Evolutionary conservation across 140 eudicot species (phyloP).

Genomic region (Ambrosia hybrid): DNA sequence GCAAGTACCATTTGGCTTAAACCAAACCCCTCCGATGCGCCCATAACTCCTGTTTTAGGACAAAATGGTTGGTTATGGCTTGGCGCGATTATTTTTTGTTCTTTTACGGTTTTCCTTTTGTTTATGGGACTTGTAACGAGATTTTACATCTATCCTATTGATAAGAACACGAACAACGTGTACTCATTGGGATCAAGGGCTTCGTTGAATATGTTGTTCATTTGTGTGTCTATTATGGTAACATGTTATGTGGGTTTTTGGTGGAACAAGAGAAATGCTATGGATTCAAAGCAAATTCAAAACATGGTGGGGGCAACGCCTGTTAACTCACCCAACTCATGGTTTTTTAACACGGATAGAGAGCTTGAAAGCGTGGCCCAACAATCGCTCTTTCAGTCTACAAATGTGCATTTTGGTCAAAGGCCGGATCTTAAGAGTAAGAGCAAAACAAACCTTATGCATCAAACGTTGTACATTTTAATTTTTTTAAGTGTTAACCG

Average conservation of each 20-base stretch:
- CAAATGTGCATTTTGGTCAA: conserved; percentile 61
- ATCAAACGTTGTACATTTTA: neutral
- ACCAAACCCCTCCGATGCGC: conserved; percentile 52
- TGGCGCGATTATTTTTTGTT: conserved; percentile 51
- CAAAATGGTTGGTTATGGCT: conserved; percentile 81
- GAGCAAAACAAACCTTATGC: conserved; percentile 18
- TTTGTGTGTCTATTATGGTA: conserved; percentile 45
- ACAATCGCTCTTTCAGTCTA: conserved; percentile 49
- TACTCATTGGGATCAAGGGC: conserved; percentile 42
- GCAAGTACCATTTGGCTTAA: conserved; percentile 54
- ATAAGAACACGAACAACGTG: conserved; percentile 50
- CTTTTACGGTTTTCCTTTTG: conserved; percentile 63
- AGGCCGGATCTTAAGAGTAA: conserved; percentile 87
- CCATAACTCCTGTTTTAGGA: conserved; percentile 64
- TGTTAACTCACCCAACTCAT: conserved; percentile 36
- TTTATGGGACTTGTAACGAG: conserved; percentile 59
- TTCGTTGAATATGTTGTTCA: conserved; percentile 37
- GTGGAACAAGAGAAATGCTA: conserved; percentile 51
- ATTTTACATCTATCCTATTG: conserved; percentile 73
- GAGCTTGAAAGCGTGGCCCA: conserved; percentile 84
- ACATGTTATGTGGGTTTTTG: conserved; percentile 44
- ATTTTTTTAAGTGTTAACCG: no score
- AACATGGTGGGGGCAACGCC: conserved; percentile 55
- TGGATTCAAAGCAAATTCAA: conserved; percentile 52
- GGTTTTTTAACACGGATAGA: conserved; percentile 47